Base-by-base conservation (phyloP, 495 filamentous ascomycete genomes). In the Talaromyces liani region DNA sequence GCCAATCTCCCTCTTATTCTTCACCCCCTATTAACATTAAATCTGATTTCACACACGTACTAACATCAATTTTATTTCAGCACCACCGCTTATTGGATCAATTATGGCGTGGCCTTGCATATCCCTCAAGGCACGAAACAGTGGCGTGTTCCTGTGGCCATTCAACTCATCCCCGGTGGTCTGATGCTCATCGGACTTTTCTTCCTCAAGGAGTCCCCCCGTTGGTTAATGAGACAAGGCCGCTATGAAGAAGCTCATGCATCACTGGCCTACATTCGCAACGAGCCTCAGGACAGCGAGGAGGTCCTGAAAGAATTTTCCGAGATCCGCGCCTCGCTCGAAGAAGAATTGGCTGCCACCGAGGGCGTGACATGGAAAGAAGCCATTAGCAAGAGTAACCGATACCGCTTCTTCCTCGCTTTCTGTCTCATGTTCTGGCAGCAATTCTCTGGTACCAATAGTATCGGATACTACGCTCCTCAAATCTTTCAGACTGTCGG, bases 161-260 rank as follows among this genome's bases (percentile, higher is more conserved):
- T 75, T 8, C 85, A 88, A 63, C 77, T 88, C 70, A 83, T 87
- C 39, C 87, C 86, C 65, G 82, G 82, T 5, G 74, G 78, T 0
- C 74, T 88, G 18, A 82, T 87, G 63, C 77, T 83, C 61, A 63
- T 76, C 62, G 73, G 85, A 33, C 77, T 80, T 20, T 80, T 87
- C 65, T 77, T 84, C 64, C 76, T 82, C 31, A 78, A 73, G 41
- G 84, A 88, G 68, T 84, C 82, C 9, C 82, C 82, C 27, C 79
- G 82, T 64, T 84, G 74, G 63, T 80, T 70, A 62, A 79, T 84
- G 64, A 80, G 78, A 68, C 74, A 77, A 51, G 79, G 77, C 54
- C 75, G 77, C 53, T 72, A 81, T 41, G 76, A 81, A 49, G 68
- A 80, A 53, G 86, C 86, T 2, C 63, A 67, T 2, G 87, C 64